phyloP scores from a whole-genome alignment of 768 basidiomycete species.

The Rhodotorula sphaerocarpa region DNA sequence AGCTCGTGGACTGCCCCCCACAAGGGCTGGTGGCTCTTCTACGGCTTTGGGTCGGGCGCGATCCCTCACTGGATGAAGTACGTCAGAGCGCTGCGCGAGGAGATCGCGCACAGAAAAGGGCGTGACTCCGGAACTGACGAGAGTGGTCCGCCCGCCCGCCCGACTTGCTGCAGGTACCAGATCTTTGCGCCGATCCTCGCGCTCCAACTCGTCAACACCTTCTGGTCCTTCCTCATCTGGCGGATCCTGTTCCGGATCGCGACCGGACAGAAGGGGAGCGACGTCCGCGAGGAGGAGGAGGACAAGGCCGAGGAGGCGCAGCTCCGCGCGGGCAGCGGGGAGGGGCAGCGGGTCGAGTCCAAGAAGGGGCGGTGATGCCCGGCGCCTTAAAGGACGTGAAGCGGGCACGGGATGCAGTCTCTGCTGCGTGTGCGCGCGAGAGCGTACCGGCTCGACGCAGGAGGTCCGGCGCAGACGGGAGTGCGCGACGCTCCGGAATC shows the following conservation, averaged over 20 bases:
- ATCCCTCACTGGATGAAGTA: constrained; percentile 53
- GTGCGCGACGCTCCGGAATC: too few relatives aligned
- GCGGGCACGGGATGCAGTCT: background rate
- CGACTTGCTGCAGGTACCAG: constrained; percentile 52
- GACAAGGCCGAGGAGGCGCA: constrained; percentile 45
- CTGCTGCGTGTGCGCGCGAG: too few relatives aligned
- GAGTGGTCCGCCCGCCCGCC: background rate
- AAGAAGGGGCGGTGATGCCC: constrained; percentile 17
- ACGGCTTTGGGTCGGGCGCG: constrained; percentile 58
- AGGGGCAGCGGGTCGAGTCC: constrained; percentile 12
- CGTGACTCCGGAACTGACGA: constrained; percentile 6
- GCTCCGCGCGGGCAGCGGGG: constrained; percentile 35
- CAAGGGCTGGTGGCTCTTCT: constrained; percentile 50
- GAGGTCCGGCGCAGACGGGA: too few relatives aligned
- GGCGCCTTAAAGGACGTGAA: background rate
- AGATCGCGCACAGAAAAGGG: background rate
- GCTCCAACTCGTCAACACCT: constrained; percentile 75
- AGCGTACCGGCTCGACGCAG: too few relatives aligned
- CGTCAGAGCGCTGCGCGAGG: background rate
- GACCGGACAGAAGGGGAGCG: constrained; percentile 42
- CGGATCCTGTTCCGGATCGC: constrained; percentile 44
- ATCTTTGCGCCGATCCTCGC: constrained; percentile 66
- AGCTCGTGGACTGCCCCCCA: constrained; percentile 37
- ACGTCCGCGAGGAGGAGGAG: constrained; percentile 65
- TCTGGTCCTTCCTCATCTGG: constrained; percentile 81